phyloP scores from a whole-genome alignment of 2,329 filamentous ascomycete species.

The Graphilbum sp. region DNA sequence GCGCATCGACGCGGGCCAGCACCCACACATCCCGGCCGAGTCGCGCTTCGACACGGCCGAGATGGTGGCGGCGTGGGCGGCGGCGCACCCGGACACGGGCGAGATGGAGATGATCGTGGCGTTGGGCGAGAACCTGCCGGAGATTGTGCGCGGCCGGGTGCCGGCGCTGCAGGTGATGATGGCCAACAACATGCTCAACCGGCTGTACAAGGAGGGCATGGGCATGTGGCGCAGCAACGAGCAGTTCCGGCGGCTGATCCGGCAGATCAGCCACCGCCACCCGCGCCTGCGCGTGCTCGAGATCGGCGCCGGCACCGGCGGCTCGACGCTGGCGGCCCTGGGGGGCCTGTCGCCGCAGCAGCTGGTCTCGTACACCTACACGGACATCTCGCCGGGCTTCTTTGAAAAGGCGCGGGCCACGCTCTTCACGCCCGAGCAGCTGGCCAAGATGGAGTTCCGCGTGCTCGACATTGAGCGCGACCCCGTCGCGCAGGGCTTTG shows the following conservation, averaged over 20 bases:
- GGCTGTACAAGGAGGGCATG: slow-evolving; percentile 10
- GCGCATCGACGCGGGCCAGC: neutral
- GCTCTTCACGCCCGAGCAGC: slow-evolving; percentile 10
- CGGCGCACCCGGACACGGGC: slow-evolving; percentile 6
- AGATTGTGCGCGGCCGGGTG: slow-evolving; percentile 12
- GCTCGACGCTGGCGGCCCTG: slow-evolving; percentile 12
- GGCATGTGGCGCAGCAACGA: slow-evolving; percentile 7
- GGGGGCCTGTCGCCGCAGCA: slow-evolving; percentile 1
- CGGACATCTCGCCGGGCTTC: slow-evolving; percentile 22
- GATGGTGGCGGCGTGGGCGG: slow-evolving; percentile 7
- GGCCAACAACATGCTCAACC: slow-evolving; percentile 11
- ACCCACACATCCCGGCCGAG: neutral
- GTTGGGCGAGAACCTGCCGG: slow-evolving; percentile 7
- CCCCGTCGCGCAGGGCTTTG: slow-evolving; percentile 17
- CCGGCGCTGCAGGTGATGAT: slow-evolving; percentile 16
- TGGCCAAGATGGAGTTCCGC: slow-evolving; percentile 3
- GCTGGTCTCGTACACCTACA: slow-evolving; percentile 21
- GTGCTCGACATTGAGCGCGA: slow-evolving; percentile 16
- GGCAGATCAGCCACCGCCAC: slow-evolving; percentile 9
- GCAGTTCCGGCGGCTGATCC: neutral
- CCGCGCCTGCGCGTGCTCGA: slow-evolving; percentile 18
- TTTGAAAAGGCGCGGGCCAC: slow-evolving; percentile 19
- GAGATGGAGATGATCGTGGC: slow-evolving; percentile 7
- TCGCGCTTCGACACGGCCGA: slow-evolving; percentile 5
- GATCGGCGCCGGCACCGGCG: slow-evolving; percentile 20